Base-by-base conservation (phyloP, 208 protist species). In the Willaertia magna region DNA sequence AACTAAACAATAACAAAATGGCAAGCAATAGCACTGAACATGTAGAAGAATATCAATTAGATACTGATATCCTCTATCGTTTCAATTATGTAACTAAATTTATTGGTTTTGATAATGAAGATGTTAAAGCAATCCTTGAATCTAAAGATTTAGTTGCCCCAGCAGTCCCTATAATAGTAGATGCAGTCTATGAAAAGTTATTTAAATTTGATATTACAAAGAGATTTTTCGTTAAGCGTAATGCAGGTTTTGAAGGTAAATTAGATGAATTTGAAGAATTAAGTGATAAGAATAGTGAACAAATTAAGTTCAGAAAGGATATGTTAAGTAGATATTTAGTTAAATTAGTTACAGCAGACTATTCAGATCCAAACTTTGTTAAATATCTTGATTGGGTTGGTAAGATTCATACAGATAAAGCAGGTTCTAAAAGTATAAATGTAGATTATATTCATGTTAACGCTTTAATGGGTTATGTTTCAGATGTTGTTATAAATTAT, bases 241-340 rank as follows among this genome's bases (percentile, higher is more conserved):
- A 84, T 74, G 40, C 44, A 34, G 30, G 30, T 44, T 84, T 84
- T 74, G 34, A 84, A 74, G 79, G 79, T 7, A 42, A 74, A 34
- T 22, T 84, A 14, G 1, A 7, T 3, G 20, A 9, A 20, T 14
- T 84, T 0, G 42, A 61, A 2, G 52, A 84, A 26, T 46, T 84
- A 14, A 20, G 1, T 84, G 52, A 49, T 42, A 49, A 12, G 9
- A 16, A 42, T n/a, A n/a, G 14, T 14, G 30, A 43, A 74, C 79
- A 84, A 44, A 84, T 84, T 22, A 84, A 84, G 30, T 84, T 84
- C 79, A 34, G 79, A 43, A 84, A 84, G 79, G 79, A 84, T 22
- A 84, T 84, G 79, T 44, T 84, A 14, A 74, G 52, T 40, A 84
- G 48, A 40, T 84, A 84, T 84, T 44, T 84, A 14, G 79, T 84